phyloP scores from a whole-genome alignment of 352 stramenopile genomes.

The Pythium brassicae region DNA sequence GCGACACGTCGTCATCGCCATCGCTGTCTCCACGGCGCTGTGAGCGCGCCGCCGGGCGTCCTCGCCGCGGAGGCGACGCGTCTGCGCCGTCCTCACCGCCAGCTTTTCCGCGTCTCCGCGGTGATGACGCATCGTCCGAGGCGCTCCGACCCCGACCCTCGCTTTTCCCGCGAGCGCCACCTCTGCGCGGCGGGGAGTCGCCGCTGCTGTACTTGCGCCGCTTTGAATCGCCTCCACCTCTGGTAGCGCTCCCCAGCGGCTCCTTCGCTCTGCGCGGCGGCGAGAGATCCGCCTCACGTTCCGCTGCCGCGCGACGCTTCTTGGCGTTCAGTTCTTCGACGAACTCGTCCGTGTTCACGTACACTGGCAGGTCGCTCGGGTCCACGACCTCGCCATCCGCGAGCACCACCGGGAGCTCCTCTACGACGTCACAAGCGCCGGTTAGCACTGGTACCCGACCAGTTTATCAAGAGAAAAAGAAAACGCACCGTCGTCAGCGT shows the following conservation, averaged over 20 bases:
- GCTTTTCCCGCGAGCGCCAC: background rate
- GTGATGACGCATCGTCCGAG: background rate
- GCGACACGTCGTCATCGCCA: slow-evolving; percentile 20
- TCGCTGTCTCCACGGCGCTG: background rate
- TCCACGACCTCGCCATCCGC: slow-evolving; percentile 46
- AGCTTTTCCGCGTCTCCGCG: background rate
- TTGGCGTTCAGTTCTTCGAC: slow-evolving; percentile 40
- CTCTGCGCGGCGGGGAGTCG: slow-evolving; percentile 16
- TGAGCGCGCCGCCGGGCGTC: slow-evolving; percentile 4
- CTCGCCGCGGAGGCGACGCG: slow-evolving; percentile 24
- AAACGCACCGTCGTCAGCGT: slow-evolving; percentile 38
- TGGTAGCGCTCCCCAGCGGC: background rate
- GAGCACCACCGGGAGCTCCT: slow-evolving; percentile 40
- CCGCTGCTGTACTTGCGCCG: slow-evolving; percentile 13
- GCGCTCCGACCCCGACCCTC: background rate
- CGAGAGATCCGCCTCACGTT: slow-evolving; percentile 37
- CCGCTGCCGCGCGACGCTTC: slow-evolving; percentile 8
- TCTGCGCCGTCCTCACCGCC: slow-evolving; percentile 13
- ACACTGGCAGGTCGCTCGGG: slow-evolving; percentile 59
- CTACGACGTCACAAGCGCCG: slow-evolving; percentile 1
- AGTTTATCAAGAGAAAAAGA: background rate
- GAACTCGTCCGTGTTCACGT: slow-evolving; percentile 69
- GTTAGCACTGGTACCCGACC: background rate
- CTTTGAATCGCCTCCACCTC: background rate
- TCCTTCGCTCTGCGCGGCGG: slow-evolving; percentile 31